Evolutionary conservation across 495 filamentous ascomycete genomes (phyloP).

Genomic region (Letharia columbiana): DNA sequence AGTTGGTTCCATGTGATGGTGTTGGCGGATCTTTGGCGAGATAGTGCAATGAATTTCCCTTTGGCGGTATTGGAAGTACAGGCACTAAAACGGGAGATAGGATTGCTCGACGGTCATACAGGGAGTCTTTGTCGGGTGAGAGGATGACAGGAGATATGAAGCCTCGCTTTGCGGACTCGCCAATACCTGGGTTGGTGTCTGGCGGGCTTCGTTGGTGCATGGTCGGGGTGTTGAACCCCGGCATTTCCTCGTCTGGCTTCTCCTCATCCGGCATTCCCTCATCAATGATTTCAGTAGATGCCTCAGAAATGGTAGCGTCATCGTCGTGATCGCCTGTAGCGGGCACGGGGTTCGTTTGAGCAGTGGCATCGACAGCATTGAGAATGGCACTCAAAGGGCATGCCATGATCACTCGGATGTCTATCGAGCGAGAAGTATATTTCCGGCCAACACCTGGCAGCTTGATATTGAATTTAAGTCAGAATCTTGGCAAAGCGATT

Average conservation of each 20-base stretch:
- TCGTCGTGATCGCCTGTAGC: neutral
- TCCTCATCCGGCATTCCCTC: neutral
- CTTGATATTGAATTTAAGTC: neutral
- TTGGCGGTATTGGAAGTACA: neutral
- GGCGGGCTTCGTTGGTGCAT: slow-evolving; percentile 3
- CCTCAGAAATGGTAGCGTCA: slow-evolving; percentile 2
- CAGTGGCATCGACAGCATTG: slow-evolving; percentile 7
- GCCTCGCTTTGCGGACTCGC: neutral
- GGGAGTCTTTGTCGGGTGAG: neutral
- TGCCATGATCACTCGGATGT: neutral
- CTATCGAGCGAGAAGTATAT: neutral
- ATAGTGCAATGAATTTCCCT: neutral
- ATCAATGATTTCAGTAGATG: slow-evolving; percentile 9
- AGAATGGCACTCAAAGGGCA: slow-evolving; percentile 6
- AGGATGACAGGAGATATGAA: neutral
- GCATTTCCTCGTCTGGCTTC: neutral
- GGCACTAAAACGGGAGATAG: neutral
- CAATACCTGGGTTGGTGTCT: neutral
- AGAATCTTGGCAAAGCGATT: neutral
- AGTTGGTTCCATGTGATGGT: neutral
- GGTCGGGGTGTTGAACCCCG: slow-evolving; percentile 3
- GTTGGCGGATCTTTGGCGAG: neutral
- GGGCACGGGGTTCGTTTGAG: neutral
- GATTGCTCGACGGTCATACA: slow-evolving; percentile 1
- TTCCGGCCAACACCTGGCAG: neutral